Evolutionary conservation across 1,284 basidiomycete species (phyloP).

Genomic region (Tylopilus orsonianus): DNA sequence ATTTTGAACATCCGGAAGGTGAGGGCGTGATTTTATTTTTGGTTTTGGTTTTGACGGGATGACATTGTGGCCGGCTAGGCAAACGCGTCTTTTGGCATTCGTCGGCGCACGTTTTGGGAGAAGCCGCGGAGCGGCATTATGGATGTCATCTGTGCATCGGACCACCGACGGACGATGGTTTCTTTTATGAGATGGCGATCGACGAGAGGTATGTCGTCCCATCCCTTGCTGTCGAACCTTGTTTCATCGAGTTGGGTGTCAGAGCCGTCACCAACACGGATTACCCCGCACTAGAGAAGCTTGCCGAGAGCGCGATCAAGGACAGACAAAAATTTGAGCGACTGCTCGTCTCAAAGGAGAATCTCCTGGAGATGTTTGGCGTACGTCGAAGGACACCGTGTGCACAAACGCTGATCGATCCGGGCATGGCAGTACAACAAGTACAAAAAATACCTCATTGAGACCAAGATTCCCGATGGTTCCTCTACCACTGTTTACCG

Average conservation of each 20-base stretch:
- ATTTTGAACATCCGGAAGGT: slow-evolving; percentile 96
- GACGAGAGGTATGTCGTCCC: slow-evolving; percentile 54
- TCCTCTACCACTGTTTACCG: slow-evolving; percentile 98
- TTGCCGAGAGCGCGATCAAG: slow-evolving; percentile 88
- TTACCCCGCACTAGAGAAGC: slow-evolving; percentile 87
- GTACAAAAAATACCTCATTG: slow-evolving; percentile 97
- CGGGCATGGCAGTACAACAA: slow-evolving; percentile 83
- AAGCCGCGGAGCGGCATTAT: slow-evolving; percentile 95
- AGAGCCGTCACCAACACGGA: slow-evolving; percentile 80
- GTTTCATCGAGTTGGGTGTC: not conserved
- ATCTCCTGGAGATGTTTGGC: slow-evolving; percentile 94
- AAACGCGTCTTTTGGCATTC: slow-evolving; percentile 99
- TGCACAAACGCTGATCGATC: slow-evolving; percentile 10
- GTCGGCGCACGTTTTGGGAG: slow-evolving; percentile 98
- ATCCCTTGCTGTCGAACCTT: not conserved
- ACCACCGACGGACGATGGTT: slow-evolving; percentile 96
- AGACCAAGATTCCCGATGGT: slow-evolving; percentile 95
- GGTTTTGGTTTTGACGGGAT: not conserved
- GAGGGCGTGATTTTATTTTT: slow-evolving; percentile 3
- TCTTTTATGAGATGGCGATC: slow-evolving; percentile 99
- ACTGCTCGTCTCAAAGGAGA: slow-evolving; percentile 90
- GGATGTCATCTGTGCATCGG: slow-evolving; percentile 98
- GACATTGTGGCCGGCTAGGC: slow-evolving; percentile 41
- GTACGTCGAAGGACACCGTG: slow-evolving; percentile 45
- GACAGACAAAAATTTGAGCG: slow-evolving; percentile 98